Evolutionary conservation across 1,284 basidiomycete genomes (phyloP), one percentile per base, ranked within the genome.

Genomic region (Bjerkandera adusta): DNA sequence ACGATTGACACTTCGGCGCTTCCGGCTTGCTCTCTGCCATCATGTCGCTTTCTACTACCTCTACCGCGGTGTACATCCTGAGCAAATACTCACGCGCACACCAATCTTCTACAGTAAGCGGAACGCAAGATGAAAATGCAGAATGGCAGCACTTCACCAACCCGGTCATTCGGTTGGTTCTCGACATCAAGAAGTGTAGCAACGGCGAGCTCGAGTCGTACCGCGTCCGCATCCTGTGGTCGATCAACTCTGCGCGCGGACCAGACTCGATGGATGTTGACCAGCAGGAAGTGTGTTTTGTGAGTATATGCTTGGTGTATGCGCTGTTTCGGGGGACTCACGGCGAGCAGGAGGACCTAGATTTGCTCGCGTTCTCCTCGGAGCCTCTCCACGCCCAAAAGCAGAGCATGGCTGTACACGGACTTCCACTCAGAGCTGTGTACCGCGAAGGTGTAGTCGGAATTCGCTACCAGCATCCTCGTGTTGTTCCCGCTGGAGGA

Each of bases 131-230:
- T 36, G 41, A 51, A 35, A 57, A 54, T 10, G 63, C 69, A 11
- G 83, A 86, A 60, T 89, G 86, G 86, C 83, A 88, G 56, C 87
- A 89, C 59, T 89, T 83, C 57, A 75, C 75, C 24, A 85, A 87
- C 54, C 85, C 86, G 0, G 62, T 72, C 37, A 76, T 89, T 49
- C 75, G 68, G 30, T 72, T 88, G 25, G 64, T 75, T 27, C 67
- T 89, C n/a, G 84, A 89, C 57, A 68, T 73, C 25, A 78, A 70
- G 55, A 82, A 75, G 59, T 63, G 72, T 7, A 61, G 65, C 4
- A 65, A 60, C 5, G 73, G 70, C 13, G 70, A 72, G 35, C 68
- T 84, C 2, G 75, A 80, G 51, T 84, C 82, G 36, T 76, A 84
- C 49, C 70, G 79, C 36, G 62, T 88, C 42, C 75, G 77, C 22